Base-by-base conservation (phyloP, 2,329 filamentous ascomycete genomes). In the Venturia asperata region DNA sequence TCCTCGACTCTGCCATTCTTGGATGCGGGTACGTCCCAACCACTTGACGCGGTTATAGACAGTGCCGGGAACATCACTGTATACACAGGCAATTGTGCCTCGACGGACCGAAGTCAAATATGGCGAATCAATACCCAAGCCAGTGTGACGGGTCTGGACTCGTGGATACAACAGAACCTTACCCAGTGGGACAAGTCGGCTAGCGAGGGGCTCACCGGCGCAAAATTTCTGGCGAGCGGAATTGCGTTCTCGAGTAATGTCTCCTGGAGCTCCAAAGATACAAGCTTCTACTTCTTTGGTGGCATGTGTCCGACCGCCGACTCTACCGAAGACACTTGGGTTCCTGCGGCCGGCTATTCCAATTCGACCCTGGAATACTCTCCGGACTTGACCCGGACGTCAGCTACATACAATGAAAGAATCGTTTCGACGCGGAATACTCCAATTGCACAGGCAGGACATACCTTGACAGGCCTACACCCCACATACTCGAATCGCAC, bases 391-490 rank as follows among this genome's bases (percentile, higher is more conserved):
- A 19, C 34, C 15, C 21, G 30, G 34, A 30, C 21, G 13, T 2
- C 19, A 13, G 37, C 17, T 1, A 67, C 61, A 67, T 72, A 52
- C 64, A 72, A 13, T 67, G 70, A 82, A 7, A 78, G 77, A 21
- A 72, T 81, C 3, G 79, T 80, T 0, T 75, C 81, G 5, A 79
- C 78, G 65, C 79, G 83, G 60, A 88, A 87, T 3, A 75, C 88
- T 71, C 89, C 90, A 0, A 83, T 92, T 55, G 82, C 91, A 1
- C 91, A 95, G 76, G 93, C 93, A 10, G 93, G 93, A 10, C 95
- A 96, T 76, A 88, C 87, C 0, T 83, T 96, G 62, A 96, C 92
- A 0, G 82, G 86, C 0, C 78, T 97, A 30, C 78, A 82, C 6
- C 85, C 90, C 0, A 88, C 89, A 0, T 87, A 85, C 69, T 87